These are phyloP conservation scores for Mycena citricolor DNA, from an alignment of 1,284 basidiomycete species.

Conservation along the genomic window DNA sequence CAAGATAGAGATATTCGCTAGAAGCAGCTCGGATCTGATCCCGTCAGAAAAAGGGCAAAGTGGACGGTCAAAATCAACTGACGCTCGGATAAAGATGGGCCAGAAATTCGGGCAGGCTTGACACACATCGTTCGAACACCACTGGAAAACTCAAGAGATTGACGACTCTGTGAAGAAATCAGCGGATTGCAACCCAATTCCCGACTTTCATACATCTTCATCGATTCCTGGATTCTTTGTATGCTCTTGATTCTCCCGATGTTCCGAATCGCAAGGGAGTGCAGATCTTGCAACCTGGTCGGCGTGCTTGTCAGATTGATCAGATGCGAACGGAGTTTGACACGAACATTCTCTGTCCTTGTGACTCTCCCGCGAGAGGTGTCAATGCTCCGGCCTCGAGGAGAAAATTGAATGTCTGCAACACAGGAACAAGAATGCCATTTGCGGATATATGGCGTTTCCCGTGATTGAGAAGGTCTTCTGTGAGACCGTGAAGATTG, in stretches of 20 bases:
- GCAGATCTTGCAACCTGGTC: conserved; percentile 44
- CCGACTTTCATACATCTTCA: conserved; percentile 67
- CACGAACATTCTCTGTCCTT: conserved; percentile 52
- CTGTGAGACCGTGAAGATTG: conserved; percentile 47
- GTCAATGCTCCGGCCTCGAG: conserved; percentile 64
- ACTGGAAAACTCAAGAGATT: conserved; percentile 57
- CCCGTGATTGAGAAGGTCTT: conserved; percentile 56
- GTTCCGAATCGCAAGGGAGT: conserved; percentile 58
- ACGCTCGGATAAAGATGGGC: conserved; percentile 80
- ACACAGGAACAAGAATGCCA: conserved; percentile 70
- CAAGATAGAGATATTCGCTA: conserved; percentile 79
- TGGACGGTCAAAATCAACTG: conserved; percentile 26
- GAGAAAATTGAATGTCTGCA: conserved; percentile 74
- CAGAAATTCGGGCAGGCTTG: conserved; percentile 59
- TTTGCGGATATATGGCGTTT: conserved; percentile 62
- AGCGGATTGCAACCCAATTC: not conserved
- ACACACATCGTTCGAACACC: conserved; percentile 47
- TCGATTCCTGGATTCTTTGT: conserved; percentile 72
- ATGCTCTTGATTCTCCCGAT: conserved; percentile 72
- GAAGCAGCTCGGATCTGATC: conserved; percentile 73
- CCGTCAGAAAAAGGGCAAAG: not conserved
- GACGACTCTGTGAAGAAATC: conserved; percentile 46
- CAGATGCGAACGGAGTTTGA: conserved; percentile 13
- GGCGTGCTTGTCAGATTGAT: conserved; percentile 23
- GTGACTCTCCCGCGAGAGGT: conserved; percentile 41